A percentile compares a stretch with the other conserved stretches of the same genome.
Evolutionary conservation across 2,329 filamentous ascomycete species (phyloP).

Genomic region (Cytospora paraplurivora): DNA sequence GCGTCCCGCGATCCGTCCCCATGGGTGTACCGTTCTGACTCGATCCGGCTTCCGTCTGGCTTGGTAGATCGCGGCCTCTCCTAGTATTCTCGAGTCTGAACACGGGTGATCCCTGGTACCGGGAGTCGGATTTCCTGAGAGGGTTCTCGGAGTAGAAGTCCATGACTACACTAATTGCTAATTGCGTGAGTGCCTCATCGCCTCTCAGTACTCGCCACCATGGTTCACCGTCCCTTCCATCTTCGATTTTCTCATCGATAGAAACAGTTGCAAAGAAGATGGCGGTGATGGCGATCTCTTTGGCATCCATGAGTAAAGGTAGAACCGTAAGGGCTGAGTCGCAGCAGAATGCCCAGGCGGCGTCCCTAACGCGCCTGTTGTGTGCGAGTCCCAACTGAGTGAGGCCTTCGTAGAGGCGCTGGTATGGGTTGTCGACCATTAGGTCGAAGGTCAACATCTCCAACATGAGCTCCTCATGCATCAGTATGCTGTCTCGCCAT

Average conservation of each 20-base stretch:
- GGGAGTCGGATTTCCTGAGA: constrained; percentile 58
- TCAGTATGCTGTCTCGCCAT: constrained; percentile 92
- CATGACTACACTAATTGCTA: constrained; percentile 76
- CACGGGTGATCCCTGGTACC: constrained; percentile 52
- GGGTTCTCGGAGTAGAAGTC: constrained; percentile 68
- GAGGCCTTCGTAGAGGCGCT: constrained; percentile 79
- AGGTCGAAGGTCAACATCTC: constrained; percentile 94
- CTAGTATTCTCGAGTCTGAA: constrained; percentile 60
- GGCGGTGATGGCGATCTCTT: constrained; percentile 80
- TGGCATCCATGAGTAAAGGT: constrained; percentile 77
- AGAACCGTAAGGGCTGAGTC: constrained; percentile 84
- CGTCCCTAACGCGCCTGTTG: constrained; percentile 80
- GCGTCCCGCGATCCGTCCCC: constrained; percentile 50
- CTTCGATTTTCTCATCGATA: constrained; percentile 73
- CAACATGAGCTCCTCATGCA: constrained; percentile 89
- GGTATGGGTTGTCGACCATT: constrained; percentile 85
- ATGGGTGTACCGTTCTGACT: constrained; percentile 53
- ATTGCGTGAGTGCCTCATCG: constrained; percentile 67
- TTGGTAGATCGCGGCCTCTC: constrained; percentile 45
- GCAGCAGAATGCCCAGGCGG: constrained; percentile 91
- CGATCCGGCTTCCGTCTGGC: constrained; percentile 48
- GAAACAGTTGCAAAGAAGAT: constrained; percentile 85
- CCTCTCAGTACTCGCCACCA: constrained; percentile 88
- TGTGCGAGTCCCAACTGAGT: constrained; percentile 72
- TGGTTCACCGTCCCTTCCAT: constrained; percentile 66